phyloP scores from a whole-genome alignment of 2,329 filamentous ascomycete genomes.

The Fonsecaea pugnacius region DNA sequence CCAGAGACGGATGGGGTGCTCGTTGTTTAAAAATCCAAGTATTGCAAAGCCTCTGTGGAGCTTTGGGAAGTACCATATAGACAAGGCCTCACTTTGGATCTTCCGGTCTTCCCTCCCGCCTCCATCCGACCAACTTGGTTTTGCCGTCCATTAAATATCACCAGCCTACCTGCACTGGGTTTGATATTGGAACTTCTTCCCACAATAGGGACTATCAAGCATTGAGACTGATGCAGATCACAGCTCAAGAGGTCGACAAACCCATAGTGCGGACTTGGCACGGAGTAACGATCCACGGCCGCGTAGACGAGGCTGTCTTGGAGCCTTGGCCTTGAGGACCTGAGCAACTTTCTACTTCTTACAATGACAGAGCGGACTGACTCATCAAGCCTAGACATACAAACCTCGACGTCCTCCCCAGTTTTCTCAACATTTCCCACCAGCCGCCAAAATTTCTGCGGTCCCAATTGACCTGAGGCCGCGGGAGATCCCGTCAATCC shows the following conservation, averaged over 20 bases:
- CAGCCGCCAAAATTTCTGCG: neutral
- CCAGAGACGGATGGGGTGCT: neutral
- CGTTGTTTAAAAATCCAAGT: neutral
- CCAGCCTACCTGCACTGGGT: neutral
- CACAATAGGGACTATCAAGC: neutral
- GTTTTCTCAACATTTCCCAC: neutral
- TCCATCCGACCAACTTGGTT: neutral
- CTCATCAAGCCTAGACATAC: neutral
- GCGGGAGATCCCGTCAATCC: neutral
- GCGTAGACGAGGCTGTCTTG: conserved; percentile 28
- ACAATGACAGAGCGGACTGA: neutral
- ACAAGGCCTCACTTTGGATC: neutral
- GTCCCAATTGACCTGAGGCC: neutral
- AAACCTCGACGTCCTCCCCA: neutral
- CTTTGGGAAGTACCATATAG: neutral
- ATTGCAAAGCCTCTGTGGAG: neutral
- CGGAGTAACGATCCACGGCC: neutral
- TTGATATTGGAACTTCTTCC: neutral
- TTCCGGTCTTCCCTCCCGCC: conserved; percentile 9
- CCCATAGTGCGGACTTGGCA: conserved; percentile 15
- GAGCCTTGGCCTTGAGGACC: conserved; percentile 30
- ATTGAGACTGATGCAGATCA: conserved; percentile 10
- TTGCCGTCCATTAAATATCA: neutral
- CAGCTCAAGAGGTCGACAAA: neutral
- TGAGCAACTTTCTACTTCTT: neutral